These are phyloP conservation scores for Cardamine chenopodiifolia DNA, from an alignment of 345 rosid genomes.

Conservation along the genomic window DNA sequence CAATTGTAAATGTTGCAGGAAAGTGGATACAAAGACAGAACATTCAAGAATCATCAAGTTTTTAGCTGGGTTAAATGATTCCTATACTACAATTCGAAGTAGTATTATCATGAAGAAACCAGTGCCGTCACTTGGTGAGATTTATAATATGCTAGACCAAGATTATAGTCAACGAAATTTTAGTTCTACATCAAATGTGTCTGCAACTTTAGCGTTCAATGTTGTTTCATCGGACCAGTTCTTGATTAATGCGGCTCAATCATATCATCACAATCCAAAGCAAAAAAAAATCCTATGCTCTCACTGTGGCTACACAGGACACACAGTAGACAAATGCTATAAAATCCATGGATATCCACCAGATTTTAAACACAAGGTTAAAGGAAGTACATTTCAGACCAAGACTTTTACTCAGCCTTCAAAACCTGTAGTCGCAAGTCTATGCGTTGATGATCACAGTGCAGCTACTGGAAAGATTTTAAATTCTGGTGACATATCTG, in stretches of 20 bases:
- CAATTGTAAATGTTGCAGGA: background rate
- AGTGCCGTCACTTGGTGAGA: too few species aligned
- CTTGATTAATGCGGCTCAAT: background rate
- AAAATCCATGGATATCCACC: background rate
- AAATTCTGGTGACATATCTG: too few species aligned
- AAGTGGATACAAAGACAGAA: background rate
- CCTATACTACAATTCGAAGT: too few species aligned
- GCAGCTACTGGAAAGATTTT: too few species aligned
- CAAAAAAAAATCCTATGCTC: background rate
- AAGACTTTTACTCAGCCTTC: background rate
- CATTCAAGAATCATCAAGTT: background rate
- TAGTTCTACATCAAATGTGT: background rate
- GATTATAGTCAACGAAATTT: background rate
- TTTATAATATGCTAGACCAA: too few species aligned
- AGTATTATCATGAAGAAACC: too few species aligned
- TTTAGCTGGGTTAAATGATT: too few species aligned
- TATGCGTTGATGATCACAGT: too few species aligned
- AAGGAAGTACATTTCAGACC: too few species aligned
- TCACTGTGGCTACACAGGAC: background rate
- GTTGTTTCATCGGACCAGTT: background rate
- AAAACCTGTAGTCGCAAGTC: background rate
- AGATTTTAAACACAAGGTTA: background rate
- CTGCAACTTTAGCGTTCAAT: background rate
- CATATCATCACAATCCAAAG: background rate
- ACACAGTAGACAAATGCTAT: background rate